Base-by-base conservation (phyloP, 2,329 filamentous ascomycete species). In the Apiospora aurea region DNA sequence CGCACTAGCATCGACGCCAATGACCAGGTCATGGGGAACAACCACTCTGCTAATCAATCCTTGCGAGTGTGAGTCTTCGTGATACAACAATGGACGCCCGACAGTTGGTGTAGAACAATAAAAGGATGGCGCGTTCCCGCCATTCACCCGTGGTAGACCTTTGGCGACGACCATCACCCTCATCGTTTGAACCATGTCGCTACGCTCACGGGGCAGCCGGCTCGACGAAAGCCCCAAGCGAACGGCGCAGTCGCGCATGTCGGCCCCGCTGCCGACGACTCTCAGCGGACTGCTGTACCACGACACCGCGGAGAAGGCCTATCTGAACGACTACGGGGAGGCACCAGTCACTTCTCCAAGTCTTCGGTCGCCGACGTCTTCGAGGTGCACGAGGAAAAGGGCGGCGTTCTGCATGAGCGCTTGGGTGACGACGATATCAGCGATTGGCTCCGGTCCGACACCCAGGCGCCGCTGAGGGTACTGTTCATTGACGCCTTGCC, bases 401-500 rank as follows among this genome's bases (percentile, higher is more conserved):
- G 67, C 26, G 67, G 67, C 18, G 4, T 53, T 29, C 26, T 72
- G 6, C 61, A 5, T 29, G 24, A 69, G 53, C 13, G 69, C 43
- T 38, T 72, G 11, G 67, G 43, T 16, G 67, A 70, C n/a, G 29
- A 43, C 7, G 71, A 44, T 1, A 70, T 72, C 21, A 4, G 53
- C 21, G 21, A 38, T 3, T 72, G 71, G 71, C 68, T 72, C 13
- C 67, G 43, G 57, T 70, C 46, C 1, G 71, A 67, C 0, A 18
- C 49, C 21, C 29, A 29, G 43, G 68, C 71, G 21, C n/a, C 34
- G 21, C 34, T 72, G 67, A 47, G 71, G 43, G 16, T 72, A 7
- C 46, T 72, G 13, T 72, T 72, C 53, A 38, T 72, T 13, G 53
- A 72, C 26, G 71, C 71, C 21, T 13, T 70, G 10, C 21, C 51